These are phyloP conservation scores for Spongiforma sp. DNA, from an alignment of 1,284 basidiomycete species.

Conservation along the genomic window DNA sequence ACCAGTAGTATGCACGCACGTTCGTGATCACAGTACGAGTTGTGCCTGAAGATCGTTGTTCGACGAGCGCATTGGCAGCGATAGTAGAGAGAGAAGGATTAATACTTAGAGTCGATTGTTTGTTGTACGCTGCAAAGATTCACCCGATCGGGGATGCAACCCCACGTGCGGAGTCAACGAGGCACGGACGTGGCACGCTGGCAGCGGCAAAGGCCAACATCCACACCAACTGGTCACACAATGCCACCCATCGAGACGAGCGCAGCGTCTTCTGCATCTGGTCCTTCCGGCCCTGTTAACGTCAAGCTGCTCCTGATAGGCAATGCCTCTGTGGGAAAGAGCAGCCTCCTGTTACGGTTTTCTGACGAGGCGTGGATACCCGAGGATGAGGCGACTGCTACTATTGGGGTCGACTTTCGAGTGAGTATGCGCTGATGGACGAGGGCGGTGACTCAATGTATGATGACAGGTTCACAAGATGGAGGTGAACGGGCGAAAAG, in stretches of 20 bases:
- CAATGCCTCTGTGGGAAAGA: conserved; percentile 93
- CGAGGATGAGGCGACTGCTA: conserved; percentile 93
- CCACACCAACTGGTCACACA: not conserved
- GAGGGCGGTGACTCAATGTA: not conserved
- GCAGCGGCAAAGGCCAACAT: conserved; percentile 5
- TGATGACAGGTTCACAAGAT: conserved; percentile 76
- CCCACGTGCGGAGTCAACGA: conserved; percentile 24
- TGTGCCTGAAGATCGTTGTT: too few species aligned
- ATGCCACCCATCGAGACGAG: conserved; percentile 28
- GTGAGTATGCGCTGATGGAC: conserved; percentile 47
- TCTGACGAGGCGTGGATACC: conserved; percentile 97
- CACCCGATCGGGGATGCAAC: conserved; percentile 27
- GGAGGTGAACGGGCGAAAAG: conserved; percentile 78
- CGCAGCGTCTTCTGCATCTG: conserved; percentile 12
- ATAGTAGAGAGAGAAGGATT: too few species aligned
- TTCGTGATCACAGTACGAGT: too few species aligned
- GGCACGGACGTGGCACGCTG: conserved; percentile 15
- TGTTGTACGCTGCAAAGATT: too few species aligned
- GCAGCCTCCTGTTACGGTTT: conserved; percentile 90
- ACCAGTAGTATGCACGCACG: conserved; percentile 47
- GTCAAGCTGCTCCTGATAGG: conserved; percentile 81
- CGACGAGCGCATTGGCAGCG: too few species aligned
- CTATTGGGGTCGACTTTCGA: conserved; percentile 89
- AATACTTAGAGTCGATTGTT: too few species aligned
- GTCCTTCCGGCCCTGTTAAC: conserved; percentile 27